Base-by-base conservation (phyloP, 371 early-diverging fungal species). In the Rhizomucor miehei region DNA sequence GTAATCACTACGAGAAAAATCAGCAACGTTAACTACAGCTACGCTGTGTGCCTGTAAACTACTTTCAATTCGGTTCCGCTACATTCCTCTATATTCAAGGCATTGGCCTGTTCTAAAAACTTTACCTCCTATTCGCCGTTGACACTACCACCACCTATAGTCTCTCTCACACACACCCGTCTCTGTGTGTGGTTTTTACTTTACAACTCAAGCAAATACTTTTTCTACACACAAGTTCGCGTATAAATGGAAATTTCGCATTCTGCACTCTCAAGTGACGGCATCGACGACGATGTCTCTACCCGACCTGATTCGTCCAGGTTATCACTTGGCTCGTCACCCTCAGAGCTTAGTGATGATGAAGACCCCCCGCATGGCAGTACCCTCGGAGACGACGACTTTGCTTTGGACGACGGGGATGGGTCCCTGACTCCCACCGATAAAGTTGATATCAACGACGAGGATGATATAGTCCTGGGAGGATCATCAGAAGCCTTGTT, bases 261-360 rank as follows among this genome's bases (percentile, higher is more conserved):
- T 19, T 53, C 54, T 16, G 54, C 44, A 24, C 44, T 43, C 35
- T 43, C 50, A 21, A 50, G 56, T 46, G 44, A 56, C 39, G 50
- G 50, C 35, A 46, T 56, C 16, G 56, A 56, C 23, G 50, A 56
- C 48, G 56, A 67, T 51, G 44, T 51, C 20, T 60, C 59, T 19
- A 61, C 65, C 12, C 66, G 69, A 34, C 57, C 57, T 25, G 68
- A 66, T 45, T 68, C 67, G 35, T 76, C 73, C 8, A 70, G 73
- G 48, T 44, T 76, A 25, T 76, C 73, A 1, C 46, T 76, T 17
- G 77, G 71, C 0, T 77, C 77, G 20, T 73, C 71, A 20, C 71
- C 77, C 13, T 77, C 77, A 48, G 66, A 62, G 19, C 29, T 76
- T 16, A 71, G 69, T 47, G 65, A 66, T n/a, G 66, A 67, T 13